A percentile compares a stretch with the other conserved stretches of the same genome.
These are phyloP conservation scores for Tylopilus felleus DNA, from an alignment of 768 basidiomycete genomes.

Conservation along the genomic window DNA sequence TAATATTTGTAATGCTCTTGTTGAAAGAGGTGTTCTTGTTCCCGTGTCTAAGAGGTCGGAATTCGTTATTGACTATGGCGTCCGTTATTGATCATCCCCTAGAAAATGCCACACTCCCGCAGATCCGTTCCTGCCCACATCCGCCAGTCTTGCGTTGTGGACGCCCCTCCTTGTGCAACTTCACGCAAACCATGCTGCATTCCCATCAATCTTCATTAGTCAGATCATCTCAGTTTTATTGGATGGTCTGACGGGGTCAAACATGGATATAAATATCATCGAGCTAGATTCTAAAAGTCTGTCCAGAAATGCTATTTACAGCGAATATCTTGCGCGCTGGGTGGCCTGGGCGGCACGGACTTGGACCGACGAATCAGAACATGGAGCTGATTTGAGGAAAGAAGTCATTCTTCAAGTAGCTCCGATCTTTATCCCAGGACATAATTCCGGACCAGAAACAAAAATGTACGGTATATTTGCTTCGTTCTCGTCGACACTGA, in stretches of 20 bases:
- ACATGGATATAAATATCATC: constrained; percentile 14
- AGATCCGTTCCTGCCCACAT: constrained; percentile 47
- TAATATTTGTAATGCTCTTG: constrained; percentile 58
- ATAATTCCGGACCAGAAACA: constrained; percentile 24
- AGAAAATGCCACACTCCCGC: constrained; percentile 55
- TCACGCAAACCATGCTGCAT: constrained; percentile 50
- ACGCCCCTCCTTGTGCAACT: constrained; percentile 58
- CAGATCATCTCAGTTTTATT: constrained; percentile 41
- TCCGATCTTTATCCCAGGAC: constrained; percentile 43
- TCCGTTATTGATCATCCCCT: constrained; percentile 3
- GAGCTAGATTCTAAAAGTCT: constrained; percentile 17
- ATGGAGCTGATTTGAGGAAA: constrained; percentile 42
- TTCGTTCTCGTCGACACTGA: constrained; percentile 4
- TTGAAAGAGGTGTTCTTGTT: constrained; percentile 72
- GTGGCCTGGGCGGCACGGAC: constrained; percentile 54
- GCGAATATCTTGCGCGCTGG: constrained; percentile 68
- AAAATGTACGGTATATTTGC: constrained; percentile 32
- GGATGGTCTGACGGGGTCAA: constrained; percentile 14
- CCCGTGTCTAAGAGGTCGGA: constrained; percentile 81
- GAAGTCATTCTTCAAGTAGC: constrained; percentile 46
- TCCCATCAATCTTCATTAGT: constrained; percentile 47
- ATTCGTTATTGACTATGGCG: not conserved
- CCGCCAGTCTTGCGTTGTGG: constrained; percentile 61
- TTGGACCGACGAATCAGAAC: constrained; percentile 32
- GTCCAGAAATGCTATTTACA: constrained; percentile 43